Base-by-base conservation (phyloP, 1,284 basidiomycete species). In the Ustilago loliicola region DNA sequence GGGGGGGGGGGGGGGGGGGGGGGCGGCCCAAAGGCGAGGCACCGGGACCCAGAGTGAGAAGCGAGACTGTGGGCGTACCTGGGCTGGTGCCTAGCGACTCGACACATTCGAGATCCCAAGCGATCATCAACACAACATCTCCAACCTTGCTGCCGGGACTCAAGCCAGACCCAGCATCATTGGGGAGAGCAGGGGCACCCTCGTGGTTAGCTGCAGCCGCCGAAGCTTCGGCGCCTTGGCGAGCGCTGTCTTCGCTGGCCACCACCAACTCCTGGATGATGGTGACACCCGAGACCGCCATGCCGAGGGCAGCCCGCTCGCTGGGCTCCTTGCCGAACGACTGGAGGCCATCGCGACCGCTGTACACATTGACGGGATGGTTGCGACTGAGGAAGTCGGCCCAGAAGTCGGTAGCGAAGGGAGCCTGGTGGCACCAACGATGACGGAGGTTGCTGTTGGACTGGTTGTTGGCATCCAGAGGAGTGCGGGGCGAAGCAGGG, bases 241-340 rank as follows among this genome's bases (percentile, higher is more conserved):
- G 36, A 48, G 61, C 36, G 32, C 60, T 42, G 32, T 72, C 77
- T 10, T 84, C 80, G 29, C 66, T 61, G 1, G 80, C 80, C n/a
- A 87, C 81, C 57, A 87, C 83, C 69, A 87, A 81, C 72, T 87
- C 87, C 56, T 87, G 87, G 8, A 87, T 72, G 66, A 87, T 83
- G 21, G 86, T 85, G 52, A 87, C 78, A 40, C 83, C 83, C 2
- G 81, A 74, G 10, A 87, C 77, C 13, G 80, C 86, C 73, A 86
- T 81, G 10, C 81, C 81, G 17, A 87, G 79, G 1, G 81, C 82
- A 52, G 80, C 77, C 10, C 86, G 83, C 73, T 86, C 86, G 40
- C 82, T 80, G 15, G 78, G 80, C 72, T 81, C 82, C 65, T 86
- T 86, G 67, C 81, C 73, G 45, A 86, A 86, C n/a, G 83, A 81